A percentile compares a stretch with the other conserved stretches of the same genome.
Evolutionary conservation across 192 early-diverging fungal species (phyloP).

Genomic region (Coemansia sp.): DNA sequence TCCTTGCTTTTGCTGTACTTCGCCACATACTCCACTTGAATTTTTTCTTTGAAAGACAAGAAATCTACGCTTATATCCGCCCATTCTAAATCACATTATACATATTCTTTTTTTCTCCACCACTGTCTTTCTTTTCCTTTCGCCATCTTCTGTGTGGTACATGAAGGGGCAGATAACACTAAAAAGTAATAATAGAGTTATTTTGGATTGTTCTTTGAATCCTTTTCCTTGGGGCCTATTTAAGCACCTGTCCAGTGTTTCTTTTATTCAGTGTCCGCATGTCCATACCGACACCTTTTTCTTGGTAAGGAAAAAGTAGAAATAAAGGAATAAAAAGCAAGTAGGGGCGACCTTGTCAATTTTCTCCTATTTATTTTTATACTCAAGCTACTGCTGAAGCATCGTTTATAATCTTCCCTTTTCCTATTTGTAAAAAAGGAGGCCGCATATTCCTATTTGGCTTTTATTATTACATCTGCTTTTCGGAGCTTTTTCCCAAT

Average conservation of each 20-base stretch:
- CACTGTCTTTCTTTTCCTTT: not conserved
- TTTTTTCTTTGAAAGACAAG: not conserved
- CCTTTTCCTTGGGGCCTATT: not conserved
- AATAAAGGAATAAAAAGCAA: not conserved
- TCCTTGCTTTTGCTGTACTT: not conserved
- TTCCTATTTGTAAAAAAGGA: no score
- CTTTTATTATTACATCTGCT: no score
- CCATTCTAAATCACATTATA: slow-evolving; percentile 3
- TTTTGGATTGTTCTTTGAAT: slow-evolving; percentile 2
- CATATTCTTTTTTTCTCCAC: not conserved
- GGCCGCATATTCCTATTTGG: no score
- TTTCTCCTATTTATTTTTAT: not conserved
- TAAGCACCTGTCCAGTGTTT: not conserved
- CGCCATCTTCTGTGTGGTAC: no score
- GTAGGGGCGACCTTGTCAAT: not conserved
- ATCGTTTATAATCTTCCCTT: no score
- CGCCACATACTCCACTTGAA: slow-evolving; percentile 4
- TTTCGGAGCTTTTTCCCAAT: no score
- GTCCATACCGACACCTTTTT: not conserved
- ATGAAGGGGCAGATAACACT: not conserved
- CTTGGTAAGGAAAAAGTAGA: not conserved
- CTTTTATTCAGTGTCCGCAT: not conserved
- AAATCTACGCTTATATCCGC: slow-evolving; percentile 2
- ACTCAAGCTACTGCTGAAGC: no score
- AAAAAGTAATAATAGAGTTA: not conserved